These are phyloP conservation scores for Lineolata rhizophorae DNA, from an alignment of 495 filamentous ascomycete genomes.

Conservation along the genomic window DNA sequence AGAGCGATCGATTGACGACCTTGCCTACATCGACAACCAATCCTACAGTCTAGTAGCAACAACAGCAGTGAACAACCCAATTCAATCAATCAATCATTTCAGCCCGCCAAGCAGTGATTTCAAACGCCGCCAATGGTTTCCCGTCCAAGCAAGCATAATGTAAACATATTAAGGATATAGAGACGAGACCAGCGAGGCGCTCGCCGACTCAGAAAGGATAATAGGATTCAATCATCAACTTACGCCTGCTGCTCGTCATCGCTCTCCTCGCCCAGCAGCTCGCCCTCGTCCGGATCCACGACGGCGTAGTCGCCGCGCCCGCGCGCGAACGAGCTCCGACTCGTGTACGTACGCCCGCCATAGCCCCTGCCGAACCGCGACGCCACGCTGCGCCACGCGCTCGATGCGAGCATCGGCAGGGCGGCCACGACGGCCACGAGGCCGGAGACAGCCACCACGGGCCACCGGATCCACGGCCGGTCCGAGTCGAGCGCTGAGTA, in stretches of 20 bases:
- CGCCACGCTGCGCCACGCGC: conserved; percentile 40
- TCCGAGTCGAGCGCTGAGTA: conserved; percentile 33
- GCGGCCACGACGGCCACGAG: conserved; percentile 54
- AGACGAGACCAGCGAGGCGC: too few species aligned
- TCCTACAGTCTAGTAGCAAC: too few species aligned
- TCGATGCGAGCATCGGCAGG: conserved; percentile 44
- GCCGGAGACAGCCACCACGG: conserved; percentile 55
- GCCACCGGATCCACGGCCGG: conserved; percentile 49
- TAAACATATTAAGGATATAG: too few species aligned
- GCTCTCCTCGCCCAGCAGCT: conserved; percentile 77
- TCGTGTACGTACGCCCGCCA: conserved; percentile 47
- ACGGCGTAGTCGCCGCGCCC: conserved; percentile 65
- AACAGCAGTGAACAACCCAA: too few species aligned
- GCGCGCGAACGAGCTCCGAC: conserved; percentile 63
- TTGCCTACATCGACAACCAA: too few species aligned
- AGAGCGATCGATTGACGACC: too few species aligned
- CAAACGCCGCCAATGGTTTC: too few species aligned
- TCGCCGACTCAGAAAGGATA: too few species aligned
- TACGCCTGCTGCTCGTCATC: conserved; percentile 57
- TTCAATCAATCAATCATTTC: too few species aligned
- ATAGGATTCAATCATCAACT: too few species aligned
- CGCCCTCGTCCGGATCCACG: conserved; percentile 74
- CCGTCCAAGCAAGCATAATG: too few species aligned
- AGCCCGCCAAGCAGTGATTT: too few species aligned
- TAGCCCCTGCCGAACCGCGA: conserved; percentile 16